These are phyloP conservation scores for Euphorbia schlechtendalii DNA, from an alignment of 441 rosid genomes.

Conservation along the genomic window DNA sequence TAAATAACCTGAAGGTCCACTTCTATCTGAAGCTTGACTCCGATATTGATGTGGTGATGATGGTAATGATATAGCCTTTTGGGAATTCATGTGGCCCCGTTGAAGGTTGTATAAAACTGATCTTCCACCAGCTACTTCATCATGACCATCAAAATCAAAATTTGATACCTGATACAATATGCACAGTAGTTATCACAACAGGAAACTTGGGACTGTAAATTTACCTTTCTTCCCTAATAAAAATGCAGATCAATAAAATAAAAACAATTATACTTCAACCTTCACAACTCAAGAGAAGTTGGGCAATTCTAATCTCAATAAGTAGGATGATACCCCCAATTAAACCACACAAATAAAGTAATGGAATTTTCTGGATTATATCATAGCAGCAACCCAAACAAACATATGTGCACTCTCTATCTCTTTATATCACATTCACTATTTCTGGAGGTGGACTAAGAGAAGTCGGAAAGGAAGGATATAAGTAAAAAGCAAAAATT, in stretches of 20 bases:
- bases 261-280: neutral
- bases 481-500: neutral
- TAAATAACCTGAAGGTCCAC: conserved; percentile 41
- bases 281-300: neutral
- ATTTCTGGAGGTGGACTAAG: neutral
- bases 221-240: neutral
- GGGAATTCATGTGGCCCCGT: conserved; percentile 57
- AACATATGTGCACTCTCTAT: neutral
- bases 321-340: neutral
- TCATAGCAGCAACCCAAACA: neutral
- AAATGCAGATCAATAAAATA: neutral
- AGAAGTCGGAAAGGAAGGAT: neutral
- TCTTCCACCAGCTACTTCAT: conserved; percentile 60
- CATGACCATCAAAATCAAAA: conserved; percentile 47
- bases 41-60: conserved; percentile 90
- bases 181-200: conserved; percentile 11
- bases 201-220: neutral
- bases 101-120: conserved; percentile 48
- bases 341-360: neutral
- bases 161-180: conserved; percentile 44
- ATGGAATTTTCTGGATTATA: neutral
- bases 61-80: conserved; percentile 89
- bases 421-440: neutral
- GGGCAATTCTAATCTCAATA: neutral
- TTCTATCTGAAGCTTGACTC: conserved; percentile 51